Base-by-base conservation (phyloP, 805 yeast genomes). In the Ogataea trehaloabstinens region DNA sequence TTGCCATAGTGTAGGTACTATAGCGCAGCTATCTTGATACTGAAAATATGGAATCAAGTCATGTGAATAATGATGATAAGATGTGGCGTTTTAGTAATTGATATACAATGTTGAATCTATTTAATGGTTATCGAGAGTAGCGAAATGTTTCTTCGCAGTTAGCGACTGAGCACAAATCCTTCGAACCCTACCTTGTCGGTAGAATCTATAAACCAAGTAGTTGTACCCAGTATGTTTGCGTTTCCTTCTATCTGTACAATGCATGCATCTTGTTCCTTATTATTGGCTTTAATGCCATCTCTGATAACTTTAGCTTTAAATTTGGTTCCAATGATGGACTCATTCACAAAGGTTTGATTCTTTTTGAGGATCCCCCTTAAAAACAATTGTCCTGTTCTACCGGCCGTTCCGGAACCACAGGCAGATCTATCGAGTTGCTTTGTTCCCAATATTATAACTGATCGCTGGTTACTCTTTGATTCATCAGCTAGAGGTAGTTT, bases 351-450 rank as follows among this genome's bases (percentile, higher is more conserved):
- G 2, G 7, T 28, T 16, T 41, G 6, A 0, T 44, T 38, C 2
- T 19, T 20, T 1, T 34, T 13, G 4, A 52, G 20, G 18, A 31
- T 19, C 2, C 46, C 46, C 16, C 48, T 45, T 21, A 55, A 35
- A 24, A 37, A 53, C 4, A 53, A 41, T 22, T 44, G 47, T 0
- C 56, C 57, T 2, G 48, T 42, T 24, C 58, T 41, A 2, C 60
- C 61, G 5, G 59, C 57, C 2, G 61, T 55, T 10, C 58, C 56
- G 2, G 60, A 55, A 11, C 61, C 61, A 42, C 56, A 52, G 1
- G 61, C 57, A 2, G 61, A 56, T 15, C 61, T 31, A 36, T 56
- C 61, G 10, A 56, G 38, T 36, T 55, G 60, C 34, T 52, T 55
- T 11, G 38, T 17, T 15, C 58, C 61, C 31, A 56, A 38, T 3